Base-by-base conservation (phyloP, 1,284 basidiomycete genomes). In the Pterula multifida region DNA sequence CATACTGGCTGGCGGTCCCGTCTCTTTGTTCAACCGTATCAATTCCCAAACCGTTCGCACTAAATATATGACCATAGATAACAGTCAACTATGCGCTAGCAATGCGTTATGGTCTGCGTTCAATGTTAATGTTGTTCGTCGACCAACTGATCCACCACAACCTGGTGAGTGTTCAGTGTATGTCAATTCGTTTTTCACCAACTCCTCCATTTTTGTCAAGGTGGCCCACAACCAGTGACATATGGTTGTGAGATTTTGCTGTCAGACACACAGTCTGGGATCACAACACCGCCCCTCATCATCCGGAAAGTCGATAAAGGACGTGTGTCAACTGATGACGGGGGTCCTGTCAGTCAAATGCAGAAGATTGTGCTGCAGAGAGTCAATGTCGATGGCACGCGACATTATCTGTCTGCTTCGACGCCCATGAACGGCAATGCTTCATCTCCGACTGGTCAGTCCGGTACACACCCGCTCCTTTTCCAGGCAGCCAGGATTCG, bases 31-130 rank as follows among this genome's bases (percentile, higher is more conserved):
- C 76, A 94, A 94, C 64, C 87, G 93, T 60, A 91, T 98, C 73
- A 94, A 97, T 67, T 90, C 89, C 12, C 93, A 98, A 69, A 95
- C 92, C 22, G 92, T 95, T 53, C 84, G 93, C 57, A 97, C 93
- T 49, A 96, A 96, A 70, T 97, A 94, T 65, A 90, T 96, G 85
- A 88, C 85, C 51, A 86, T 91, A 62, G 88, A 93, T 59, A 79
- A 85, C 62, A 80, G 78, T 56, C 79, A 87, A 64, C 72, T 93
- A 49, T 88, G 83, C 63, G 90, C 90, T 21, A 90, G 88, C 65
- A 90, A 89, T 63, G 72, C 85, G 52, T 78, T 85, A 36, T 94
- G 90, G 90, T 90, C 89, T 50, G 90, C 91, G n/a, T 93, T 93
- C 69, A 90, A 87, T 59, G 88, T 94, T 58, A 89, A 88, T 61